phyloP scores from a whole-genome alignment of 169 alveolate species.

The Amoebophrya sp. region DNA sequence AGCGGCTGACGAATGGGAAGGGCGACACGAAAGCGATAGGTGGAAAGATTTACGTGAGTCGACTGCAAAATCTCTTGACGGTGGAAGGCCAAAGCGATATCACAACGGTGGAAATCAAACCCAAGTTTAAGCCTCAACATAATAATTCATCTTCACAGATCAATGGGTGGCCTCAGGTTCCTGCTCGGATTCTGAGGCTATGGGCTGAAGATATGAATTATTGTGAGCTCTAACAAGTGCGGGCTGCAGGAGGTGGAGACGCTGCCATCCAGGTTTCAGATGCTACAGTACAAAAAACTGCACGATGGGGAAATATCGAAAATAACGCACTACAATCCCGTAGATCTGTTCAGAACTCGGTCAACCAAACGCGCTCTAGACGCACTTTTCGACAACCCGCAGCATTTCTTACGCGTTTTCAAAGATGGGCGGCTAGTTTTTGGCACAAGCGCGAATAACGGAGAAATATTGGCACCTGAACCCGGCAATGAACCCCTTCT shows the following conservation, averaged over 20 bases:
- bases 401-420: neutral
- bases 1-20: neutral
- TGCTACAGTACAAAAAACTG: neutral
- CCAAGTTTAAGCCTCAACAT: no score
- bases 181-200: no score
- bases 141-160: no score
- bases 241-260: constrained; percentile 2
- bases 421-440: neutral
- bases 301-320: neutral
- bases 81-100: no score
- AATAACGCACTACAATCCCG: neutral
- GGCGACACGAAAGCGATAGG: neutral
- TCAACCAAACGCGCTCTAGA: neutral
- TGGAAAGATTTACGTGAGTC: no score
- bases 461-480: neutral
- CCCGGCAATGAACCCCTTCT: neutral
- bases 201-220: no score
- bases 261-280: constrained; percentile 2
- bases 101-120: no score
- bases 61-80: no score
- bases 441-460: no score
- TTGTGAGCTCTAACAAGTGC: neutral
- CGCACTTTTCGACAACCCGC: neutral
- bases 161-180: no score
- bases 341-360: neutral